These are phyloP conservation scores for Leucaena leucocephala DNA, from an alignment of 306 rosid species.

Conservation along the genomic window DNA sequence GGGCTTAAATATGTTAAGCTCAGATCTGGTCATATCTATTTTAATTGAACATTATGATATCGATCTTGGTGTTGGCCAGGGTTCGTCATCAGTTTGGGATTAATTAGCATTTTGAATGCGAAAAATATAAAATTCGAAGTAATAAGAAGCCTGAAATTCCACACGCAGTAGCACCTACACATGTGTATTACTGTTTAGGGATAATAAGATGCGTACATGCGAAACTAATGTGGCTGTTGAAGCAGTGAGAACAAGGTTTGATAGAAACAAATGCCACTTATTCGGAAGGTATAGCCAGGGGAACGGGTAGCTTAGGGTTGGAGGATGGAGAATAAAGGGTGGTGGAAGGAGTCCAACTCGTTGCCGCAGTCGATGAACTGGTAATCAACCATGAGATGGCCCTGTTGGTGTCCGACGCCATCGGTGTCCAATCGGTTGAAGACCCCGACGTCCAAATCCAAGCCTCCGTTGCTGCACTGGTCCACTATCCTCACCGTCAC, in stretches of 20 bases:
- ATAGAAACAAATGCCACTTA: conserved; percentile 13
- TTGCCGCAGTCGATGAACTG: conserved; percentile 60
- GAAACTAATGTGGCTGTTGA: background rate
- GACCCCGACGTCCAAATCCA: conserved; percentile 65
- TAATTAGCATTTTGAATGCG: background rate
- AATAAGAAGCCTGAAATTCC: background rate
- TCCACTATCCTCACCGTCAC: conserved; percentile 68
- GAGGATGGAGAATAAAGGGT: conserved; percentile 37
- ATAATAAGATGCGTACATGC: background rate
- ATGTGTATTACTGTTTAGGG: background rate
- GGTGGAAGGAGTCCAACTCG: background rate
- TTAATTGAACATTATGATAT: too few relatives aligned
- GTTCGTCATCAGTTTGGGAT: background rate
- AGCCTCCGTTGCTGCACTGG: conserved; percentile 70
- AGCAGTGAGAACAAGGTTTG: background rate
- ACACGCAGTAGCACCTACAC: background rate
- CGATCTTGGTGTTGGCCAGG: background rate
- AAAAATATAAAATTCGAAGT: background rate
- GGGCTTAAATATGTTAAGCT: too few relatives aligned
- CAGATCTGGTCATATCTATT: too few relatives aligned
- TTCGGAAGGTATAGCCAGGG: background rate
- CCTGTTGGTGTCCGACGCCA: conserved; percentile 48
- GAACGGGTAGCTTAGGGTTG: background rate
- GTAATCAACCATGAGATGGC: conserved; percentile 58
- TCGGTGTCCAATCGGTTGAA: conserved; percentile 56